Percentiles rank a stretch among this genome's conserved stretches.
phyloP scores from a whole-genome alignment of 1,284 basidiomycete genomes.

The Xerocomus nothofagi region DNA sequence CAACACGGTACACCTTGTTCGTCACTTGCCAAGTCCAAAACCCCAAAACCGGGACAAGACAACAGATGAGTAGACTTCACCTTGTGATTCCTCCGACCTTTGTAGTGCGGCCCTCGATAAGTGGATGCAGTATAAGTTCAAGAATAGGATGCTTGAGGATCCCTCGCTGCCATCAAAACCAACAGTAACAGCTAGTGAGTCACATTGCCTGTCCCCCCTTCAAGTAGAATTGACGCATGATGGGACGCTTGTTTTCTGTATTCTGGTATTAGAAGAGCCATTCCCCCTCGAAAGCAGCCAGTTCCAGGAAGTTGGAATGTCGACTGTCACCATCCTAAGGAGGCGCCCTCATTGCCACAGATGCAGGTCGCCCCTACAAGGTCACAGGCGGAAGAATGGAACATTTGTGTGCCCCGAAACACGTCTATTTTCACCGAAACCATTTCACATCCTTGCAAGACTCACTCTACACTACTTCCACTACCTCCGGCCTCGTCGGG shows the following conservation, averaged over 20 bases:
- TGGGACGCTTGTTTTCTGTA: neutral
- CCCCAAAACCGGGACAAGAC: too few relatives aligned
- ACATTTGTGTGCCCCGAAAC: slow-evolving; percentile 28
- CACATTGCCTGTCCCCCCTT: neutral
- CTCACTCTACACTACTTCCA: slow-evolving; percentile 30
- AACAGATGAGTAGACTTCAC: too few relatives aligned
- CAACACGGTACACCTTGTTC: slow-evolving; percentile 31
- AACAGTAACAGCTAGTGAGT: slow-evolving; percentile 30
- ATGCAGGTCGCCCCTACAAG: slow-evolving; percentile 36
- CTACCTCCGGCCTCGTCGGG: slow-evolving; percentile 30
- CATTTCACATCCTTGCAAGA: slow-evolving; percentile 17
- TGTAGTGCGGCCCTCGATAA: slow-evolving; percentile 4
- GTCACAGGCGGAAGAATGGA: slow-evolving; percentile 35
- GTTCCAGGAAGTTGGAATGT: slow-evolving; percentile 21
- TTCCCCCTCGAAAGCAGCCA: slow-evolving; percentile 5
- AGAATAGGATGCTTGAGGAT: slow-evolving; percentile 1
- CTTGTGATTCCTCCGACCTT: slow-evolving; percentile 2
- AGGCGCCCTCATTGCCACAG: slow-evolving; percentile 37
- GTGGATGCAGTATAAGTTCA: slow-evolving; percentile 27
- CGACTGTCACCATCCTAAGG: slow-evolving; percentile 32
- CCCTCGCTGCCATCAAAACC: slow-evolving; percentile 25
- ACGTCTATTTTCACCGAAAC: slow-evolving; percentile 16
- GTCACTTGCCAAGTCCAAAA: too few relatives aligned
- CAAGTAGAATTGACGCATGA: slow-evolving; percentile 3
- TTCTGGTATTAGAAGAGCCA: slow-evolving; percentile 2